A percentile compares a stretch with the other conserved stretches of the same genome.
These are phyloP conservation scores for Gyromitra esculenta DNA, from an alignment of 2,329 filamentous ascomycete species.

Conservation along the genomic window DNA sequence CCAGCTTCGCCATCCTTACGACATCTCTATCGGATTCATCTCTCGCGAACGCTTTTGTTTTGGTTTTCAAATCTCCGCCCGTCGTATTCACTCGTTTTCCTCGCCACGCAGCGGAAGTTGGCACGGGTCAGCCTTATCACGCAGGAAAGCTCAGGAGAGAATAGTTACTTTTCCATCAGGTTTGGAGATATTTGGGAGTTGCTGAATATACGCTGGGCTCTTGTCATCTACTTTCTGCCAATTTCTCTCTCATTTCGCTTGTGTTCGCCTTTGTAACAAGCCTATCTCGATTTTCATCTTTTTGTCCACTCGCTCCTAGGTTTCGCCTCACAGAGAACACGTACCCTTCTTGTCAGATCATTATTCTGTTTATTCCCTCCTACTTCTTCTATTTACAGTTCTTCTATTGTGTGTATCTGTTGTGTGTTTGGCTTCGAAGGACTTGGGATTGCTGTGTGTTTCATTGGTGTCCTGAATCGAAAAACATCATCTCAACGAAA, in stretches of 20 bases:
- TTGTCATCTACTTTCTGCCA: conserved; percentile 50
- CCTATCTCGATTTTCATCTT: conserved; percentile 45
- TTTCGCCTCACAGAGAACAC: conserved; percentile 27
- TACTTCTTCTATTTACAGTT: conserved; percentile 58
- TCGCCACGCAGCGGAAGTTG: conserved; percentile 39
- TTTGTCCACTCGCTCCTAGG: conserved; percentile 42
- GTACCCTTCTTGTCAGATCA: conserved; percentile 57
- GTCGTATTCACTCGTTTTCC: conserved; percentile 16
- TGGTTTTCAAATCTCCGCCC: conserved; percentile 14
- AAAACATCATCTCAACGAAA: conserved; percentile 58
- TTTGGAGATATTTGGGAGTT: conserved; percentile 40
- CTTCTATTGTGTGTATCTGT: conserved; percentile 62
- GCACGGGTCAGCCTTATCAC: conserved; percentile 29
- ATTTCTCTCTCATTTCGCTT: conserved; percentile 44
- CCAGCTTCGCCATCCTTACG: conserved; percentile 28
- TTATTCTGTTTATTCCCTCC: conserved; percentile 60
- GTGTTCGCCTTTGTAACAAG: conserved; percentile 38
- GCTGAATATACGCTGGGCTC: conserved; percentile 46
- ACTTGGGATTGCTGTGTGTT: conserved; percentile 59
- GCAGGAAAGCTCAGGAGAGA: conserved; percentile 19
- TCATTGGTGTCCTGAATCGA: conserved; percentile 53
- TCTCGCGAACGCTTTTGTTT: conserved; percentile 15
- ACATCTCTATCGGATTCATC: conserved; percentile 29
- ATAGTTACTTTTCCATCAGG: conserved; percentile 16
- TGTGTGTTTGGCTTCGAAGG: conserved; percentile 63